Percentiles rank a stretch among this genome's conserved stretches.
phyloP scores from a whole-genome alignment of 2,329 filamentous ascomycete species.

The Neonectria hederae region DNA sequence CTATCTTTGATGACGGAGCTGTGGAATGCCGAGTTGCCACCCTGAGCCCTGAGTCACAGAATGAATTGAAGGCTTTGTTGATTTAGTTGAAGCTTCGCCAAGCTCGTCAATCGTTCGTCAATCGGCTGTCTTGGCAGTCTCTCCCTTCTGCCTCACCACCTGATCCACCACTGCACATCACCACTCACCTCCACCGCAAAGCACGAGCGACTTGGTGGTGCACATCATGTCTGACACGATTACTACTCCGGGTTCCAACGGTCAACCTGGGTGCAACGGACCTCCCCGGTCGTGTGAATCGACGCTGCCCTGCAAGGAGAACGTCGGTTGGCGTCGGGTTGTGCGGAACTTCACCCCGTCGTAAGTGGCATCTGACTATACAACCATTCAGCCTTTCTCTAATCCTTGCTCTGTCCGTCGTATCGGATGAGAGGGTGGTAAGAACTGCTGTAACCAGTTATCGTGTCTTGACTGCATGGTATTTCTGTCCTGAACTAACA shows the following conservation, averaged over 20 bases:
- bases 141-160: background rate
- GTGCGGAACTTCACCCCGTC: conserved; percentile 65
- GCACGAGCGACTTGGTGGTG: background rate
- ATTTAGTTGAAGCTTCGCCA: conserved; percentile 8
- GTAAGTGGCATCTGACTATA: conserved; percentile 46
- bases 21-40: conserved; percentile 1
- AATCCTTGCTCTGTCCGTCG: background rate
- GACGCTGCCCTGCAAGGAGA: conserved; percentile 44
- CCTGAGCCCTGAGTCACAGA: conserved; percentile 10
- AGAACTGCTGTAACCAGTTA: conserved; percentile 13
- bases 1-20: background rate
- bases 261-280: conserved; percentile 19
- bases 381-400: background rate
- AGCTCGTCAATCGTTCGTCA: background rate
- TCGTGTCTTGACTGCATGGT: background rate
- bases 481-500: background rate
- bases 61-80: background rate
- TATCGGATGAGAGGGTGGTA: background rate
- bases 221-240: conserved; percentile 31
- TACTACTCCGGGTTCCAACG: conserved; percentile 20
- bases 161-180: conserved; percentile 29
- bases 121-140: too few relatives aligned
- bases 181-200: conserved; percentile 4
- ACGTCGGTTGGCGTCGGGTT: conserved; percentile 55
- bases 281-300: conserved; percentile 28